These are phyloP conservation scores for Ceratobasidium sp. DNA, from an alignment of 1,284 basidiomycete genomes.

Conservation along the genomic window DNA sequence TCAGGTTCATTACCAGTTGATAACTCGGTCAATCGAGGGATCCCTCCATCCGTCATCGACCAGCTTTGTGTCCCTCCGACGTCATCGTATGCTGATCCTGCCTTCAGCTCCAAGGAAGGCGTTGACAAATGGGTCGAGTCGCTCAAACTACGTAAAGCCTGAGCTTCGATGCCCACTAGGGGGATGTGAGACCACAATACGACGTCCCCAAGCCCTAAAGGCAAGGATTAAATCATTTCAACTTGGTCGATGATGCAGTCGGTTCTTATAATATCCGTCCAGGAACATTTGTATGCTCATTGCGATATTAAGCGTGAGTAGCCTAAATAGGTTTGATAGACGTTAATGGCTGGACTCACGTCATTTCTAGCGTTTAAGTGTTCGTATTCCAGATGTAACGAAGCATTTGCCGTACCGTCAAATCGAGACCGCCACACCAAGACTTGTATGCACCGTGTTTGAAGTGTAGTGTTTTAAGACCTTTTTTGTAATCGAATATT, in stretches of 20 bases:
- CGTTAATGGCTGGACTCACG: too few species aligned
- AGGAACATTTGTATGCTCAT: not conserved
- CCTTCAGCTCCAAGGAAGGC: not conserved
- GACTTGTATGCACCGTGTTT: too few species aligned
- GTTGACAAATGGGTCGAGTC: not conserved
- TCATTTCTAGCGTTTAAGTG: not conserved
- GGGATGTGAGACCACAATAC: not conserved
- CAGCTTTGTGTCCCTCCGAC: too few species aligned
- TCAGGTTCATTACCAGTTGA: too few species aligned
- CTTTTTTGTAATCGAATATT: too few species aligned
- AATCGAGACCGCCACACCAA: not conserved
- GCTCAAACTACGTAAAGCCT: not conserved
- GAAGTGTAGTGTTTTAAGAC: too few species aligned
- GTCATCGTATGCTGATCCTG: too few species aligned
- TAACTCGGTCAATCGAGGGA: too few species aligned
- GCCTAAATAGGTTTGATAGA: not conserved
- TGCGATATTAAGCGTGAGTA: not conserved
- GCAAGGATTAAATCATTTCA: not conserved
- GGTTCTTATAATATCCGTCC: not conserved
- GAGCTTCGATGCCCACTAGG: not conserved
- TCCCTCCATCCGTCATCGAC: too few species aligned
- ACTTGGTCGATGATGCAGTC: not conserved
- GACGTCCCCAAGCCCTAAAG: not conserved
- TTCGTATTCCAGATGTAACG: not conserved
- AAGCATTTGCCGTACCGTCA: not conserved